These are phyloP conservation scores for Alloascoidea hylecoeti DNA, from an alignment of 805 yeast genomes.

Conservation along the genomic window DNA sequence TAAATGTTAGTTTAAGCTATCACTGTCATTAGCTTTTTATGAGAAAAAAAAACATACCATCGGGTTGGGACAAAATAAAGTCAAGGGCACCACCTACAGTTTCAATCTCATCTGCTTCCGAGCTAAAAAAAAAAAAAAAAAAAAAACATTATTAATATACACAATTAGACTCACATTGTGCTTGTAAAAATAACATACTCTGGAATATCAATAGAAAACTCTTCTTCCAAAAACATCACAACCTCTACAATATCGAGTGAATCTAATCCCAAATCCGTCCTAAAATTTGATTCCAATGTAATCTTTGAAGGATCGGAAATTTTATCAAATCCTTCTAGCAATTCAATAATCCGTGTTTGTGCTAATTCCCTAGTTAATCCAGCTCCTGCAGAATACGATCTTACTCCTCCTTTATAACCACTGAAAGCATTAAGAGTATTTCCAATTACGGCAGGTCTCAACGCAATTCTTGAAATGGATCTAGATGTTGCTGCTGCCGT, in stretches of 20 bases:
- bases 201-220: conserved; percentile 33
- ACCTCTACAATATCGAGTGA: conserved; percentile 93
- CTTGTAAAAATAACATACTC: background rate
- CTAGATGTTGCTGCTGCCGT: no score
- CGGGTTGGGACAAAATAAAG: conserved; percentile 50
- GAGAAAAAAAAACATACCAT: conserved; percentile 25
- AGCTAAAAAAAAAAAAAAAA: conserved; percentile 25
- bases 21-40: no score
- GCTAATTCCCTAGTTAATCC: conserved; percentile 64
- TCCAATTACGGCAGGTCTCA: no score
- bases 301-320: conserved; percentile 18
- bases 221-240: conserved; percentile 92
- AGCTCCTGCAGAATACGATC: conserved; percentile 29
- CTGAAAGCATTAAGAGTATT: no score
- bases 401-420: conserved; percentile 5
- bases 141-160: conserved; percentile 1
- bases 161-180: no score
- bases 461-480: no score
- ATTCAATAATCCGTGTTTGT: conserved; percentile 68
- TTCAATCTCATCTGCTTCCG: conserved; percentile 85
- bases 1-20: no score
- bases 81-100: conserved; percentile 90
- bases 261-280: conserved; percentile 69
- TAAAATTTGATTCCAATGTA: conserved; percentile 22
- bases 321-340: conserved; percentile 53